A percentile compares a stretch with the other conserved stretches of the same genome.
Evolutionary conservation across 225 moss, liverwort and hornwort species (phyloP).

Genomic region (Sphagnum contortum): DNA sequence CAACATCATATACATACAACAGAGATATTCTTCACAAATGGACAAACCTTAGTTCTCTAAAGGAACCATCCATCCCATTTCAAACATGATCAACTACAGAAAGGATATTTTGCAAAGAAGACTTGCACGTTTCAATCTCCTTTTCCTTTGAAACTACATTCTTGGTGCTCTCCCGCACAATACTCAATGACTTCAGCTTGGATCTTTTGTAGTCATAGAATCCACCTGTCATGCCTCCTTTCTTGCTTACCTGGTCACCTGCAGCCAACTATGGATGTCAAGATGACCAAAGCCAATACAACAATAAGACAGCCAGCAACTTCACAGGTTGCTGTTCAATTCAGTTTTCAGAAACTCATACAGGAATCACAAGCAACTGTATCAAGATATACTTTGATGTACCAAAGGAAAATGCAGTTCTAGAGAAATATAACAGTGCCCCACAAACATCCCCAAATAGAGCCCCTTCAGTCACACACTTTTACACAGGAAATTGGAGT

Average conservation of each 20-base stretch:
- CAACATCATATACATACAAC: neutral
- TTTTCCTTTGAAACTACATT: conserved; percentile 52
- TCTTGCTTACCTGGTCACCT: conserved; percentile 95
- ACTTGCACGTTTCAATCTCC: conserved; percentile 57
- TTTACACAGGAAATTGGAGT: too few relatives aligned
- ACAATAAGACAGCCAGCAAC: too few relatives aligned
- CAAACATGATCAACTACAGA: neutral
- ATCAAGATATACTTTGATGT: too few relatives aligned
- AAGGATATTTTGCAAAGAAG: conserved; percentile 79
- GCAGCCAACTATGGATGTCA: conserved; percentile 12
- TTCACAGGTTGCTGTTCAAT: too few relatives aligned
- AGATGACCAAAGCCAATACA: neutral
- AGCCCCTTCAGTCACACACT: too few relatives aligned
- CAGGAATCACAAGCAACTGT: too few relatives aligned
- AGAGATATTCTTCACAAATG: neutral
- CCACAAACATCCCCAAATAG: too few relatives aligned
- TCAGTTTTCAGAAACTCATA: too few relatives aligned
- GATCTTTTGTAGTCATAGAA: conserved; percentile 89
- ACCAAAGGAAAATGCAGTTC: too few relatives aligned
- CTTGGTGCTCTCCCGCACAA: conserved; percentile 62
- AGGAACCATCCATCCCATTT: neutral
- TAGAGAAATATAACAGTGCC: too few relatives aligned
- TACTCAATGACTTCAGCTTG: conserved; percentile 68
- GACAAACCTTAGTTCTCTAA: conserved; percentile 2
- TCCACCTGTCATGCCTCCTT: conserved; percentile 95